phyloP scores from a whole-genome alignment of 169 alveolate genomes.

The Theileria equi region DNA sequence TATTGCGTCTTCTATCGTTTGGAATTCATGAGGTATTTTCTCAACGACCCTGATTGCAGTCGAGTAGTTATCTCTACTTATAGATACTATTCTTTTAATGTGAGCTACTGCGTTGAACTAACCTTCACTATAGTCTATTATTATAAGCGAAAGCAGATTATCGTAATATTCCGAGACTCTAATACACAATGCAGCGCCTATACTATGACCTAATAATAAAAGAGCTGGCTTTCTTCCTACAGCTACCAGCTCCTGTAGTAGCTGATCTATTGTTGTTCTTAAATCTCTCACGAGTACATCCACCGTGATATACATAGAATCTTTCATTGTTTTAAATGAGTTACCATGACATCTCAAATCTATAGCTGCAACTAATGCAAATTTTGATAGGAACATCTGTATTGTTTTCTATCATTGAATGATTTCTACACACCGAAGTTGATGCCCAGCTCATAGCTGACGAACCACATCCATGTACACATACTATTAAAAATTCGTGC shows the following conservation, averaged over 20 bases:
- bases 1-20: background rate
- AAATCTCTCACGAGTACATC: background rate
- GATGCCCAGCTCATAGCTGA: constrained; percentile 29
- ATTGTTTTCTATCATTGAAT: background rate
- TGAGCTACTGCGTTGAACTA: background rate
- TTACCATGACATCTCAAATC: constrained; percentile 11
- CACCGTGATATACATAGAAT: background rate
- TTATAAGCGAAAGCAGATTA: background rate
- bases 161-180: background rate
- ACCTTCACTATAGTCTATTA: background rate
- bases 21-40: background rate
- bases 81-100: background rate
- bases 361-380: constrained; percentile 13
- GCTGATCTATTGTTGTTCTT: background rate
- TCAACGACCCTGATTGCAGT: background rate
- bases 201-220: constrained; percentile 7
- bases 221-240: background rate
- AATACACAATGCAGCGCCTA: constrained; percentile 11
- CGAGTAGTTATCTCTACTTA: background rate
- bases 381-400: background rate
- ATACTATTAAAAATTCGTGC: background rate
- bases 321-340: constrained; percentile 6
- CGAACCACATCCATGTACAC: constrained; percentile 25
- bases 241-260: background rate
- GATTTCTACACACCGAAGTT: background rate